Conservation (phyloP, 2,329 filamentous ascomycete genomes). For the Clonostachys sp. region DNA sequence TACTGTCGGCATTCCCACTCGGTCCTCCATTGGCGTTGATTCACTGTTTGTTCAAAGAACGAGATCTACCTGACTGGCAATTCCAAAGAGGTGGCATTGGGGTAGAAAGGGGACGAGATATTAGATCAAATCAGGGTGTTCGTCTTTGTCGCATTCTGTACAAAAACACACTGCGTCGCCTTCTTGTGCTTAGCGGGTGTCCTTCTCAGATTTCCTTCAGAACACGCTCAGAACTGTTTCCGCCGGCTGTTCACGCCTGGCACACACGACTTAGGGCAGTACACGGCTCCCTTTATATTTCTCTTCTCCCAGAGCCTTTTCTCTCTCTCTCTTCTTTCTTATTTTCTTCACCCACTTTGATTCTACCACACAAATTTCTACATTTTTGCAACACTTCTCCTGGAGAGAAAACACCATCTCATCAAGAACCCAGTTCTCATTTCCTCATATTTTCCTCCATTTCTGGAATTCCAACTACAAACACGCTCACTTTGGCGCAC, state of each 20-base stretch:
- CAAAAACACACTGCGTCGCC: not conserved
- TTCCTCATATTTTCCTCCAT: not conserved
- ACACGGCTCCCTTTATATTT: conserved; percentile 8
- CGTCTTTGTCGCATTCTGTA: not conserved
- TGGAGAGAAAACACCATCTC: not conserved
- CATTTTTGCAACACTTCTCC: conserved; percentile 1
- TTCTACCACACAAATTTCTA: not conserved
- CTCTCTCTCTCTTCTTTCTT: conserved; percentile 10
- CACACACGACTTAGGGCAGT: not conserved
- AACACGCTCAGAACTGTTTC: not conserved
- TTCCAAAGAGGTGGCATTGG: too few relatives aligned
- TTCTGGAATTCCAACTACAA: not conserved
- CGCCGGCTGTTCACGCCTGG: not conserved
- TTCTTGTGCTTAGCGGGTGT: not conserved
- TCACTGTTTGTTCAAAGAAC: too few relatives aligned
- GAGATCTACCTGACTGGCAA: too few relatives aligned
- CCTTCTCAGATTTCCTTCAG: conserved; percentile 5
- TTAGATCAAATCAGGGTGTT: not conserved
- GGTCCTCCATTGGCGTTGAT: too few relatives aligned
- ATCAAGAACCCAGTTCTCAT: not conserved
- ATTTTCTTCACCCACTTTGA: not conserved
- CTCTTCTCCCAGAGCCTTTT: not conserved
- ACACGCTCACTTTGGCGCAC: not conserved
- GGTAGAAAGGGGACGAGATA: too few relatives aligned
- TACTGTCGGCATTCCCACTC: too few relatives aligned